Percentiles rank a stretch among this genome's conserved stretches.
These are phyloP conservation scores for Didymella lethalis DNA, from an alignment of 2,329 filamentous ascomycete genomes.

Conservation along the genomic window DNA sequence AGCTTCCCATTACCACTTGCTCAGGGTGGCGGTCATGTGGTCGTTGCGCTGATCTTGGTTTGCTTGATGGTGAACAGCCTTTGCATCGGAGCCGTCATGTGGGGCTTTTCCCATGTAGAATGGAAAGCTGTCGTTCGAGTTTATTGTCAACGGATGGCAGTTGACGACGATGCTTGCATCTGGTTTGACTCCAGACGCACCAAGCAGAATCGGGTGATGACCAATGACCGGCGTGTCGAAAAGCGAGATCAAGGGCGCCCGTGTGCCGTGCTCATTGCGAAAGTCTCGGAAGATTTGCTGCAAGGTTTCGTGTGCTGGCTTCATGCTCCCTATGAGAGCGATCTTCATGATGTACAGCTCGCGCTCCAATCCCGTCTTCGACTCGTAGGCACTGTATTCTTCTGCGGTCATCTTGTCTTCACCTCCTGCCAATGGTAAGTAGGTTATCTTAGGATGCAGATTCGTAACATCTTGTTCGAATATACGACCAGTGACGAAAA, in stretches of 20 bases:
- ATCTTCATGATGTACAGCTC: background rate
- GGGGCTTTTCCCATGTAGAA: conserved; percentile 23
- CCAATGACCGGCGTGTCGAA: conserved; percentile 50
- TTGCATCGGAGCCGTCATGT: conserved; percentile 17
- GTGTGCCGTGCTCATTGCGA: conserved; percentile 40
- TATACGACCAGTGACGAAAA: background rate
- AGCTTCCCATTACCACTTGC: background rate
- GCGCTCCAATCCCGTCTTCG: background rate
- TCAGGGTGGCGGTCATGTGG: background rate
- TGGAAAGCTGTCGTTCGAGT: conserved; percentile 41
- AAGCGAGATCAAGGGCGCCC: conserved; percentile 55
- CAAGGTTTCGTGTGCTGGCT: conserved; percentile 26
- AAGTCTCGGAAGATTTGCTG: conserved; percentile 42
- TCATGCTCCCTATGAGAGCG: background rate
- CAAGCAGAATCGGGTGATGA: conserved; percentile 42
- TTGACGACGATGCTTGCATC: conserved; percentile 1
- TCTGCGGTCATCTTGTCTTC: background rate
- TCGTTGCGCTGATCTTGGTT: conserved; percentile 23
- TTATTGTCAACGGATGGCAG: conserved; percentile 46
- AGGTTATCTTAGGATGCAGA: background rate
- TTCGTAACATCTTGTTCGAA: background rate
- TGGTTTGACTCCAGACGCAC: conserved; percentile 50
- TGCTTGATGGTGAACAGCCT: conserved; percentile 19
- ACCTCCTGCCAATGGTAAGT: background rate
- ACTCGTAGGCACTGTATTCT: background rate